Evolutionary conservation across 441 rosid genomes (phyloP), one percentile per base, ranked within the genome.

Genomic region (Pelargonium australe): DNA sequence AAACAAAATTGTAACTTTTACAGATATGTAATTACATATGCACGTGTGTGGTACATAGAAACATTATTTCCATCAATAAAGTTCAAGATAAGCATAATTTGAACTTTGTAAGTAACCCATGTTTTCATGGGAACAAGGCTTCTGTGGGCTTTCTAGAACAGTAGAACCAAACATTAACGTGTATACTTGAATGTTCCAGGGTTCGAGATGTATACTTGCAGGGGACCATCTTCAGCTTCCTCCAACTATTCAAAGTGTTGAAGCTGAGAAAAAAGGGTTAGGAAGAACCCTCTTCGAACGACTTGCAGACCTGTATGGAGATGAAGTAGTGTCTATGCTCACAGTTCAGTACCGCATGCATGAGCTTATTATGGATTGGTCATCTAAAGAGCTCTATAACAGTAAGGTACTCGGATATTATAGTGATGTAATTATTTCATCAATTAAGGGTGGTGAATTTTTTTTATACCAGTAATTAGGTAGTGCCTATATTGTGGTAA

Each of bases 151-250:
- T 23, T 60, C 31, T 60, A 10, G 37, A 20, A 60, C 64, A 5
- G n/a, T 60, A 10, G 37, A 20, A 60, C 64, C n/a, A 31, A 28
- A 63, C 65, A 37, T 5, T 37, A 37, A 37, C 41, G n/a, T 31
- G 9, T 34, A 63, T 12, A 57, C 19, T 68, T 72, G 44, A 12
- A 64, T 37, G 68, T 74, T 79, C 73, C 84, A 90, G 83, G 97
- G 97, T 53, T 83, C 97, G 65, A 82, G 96, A 79, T 91, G 99
- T 72, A 85, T 91, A 81, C 96, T 95, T 74, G 87, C 90, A 0
- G 99, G 99, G 68, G 97, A 95, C 72, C 97, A 95, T 85, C 95
- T 91, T 69, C 97, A 95, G 78, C 97, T 95, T 76, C 97, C 97
- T 58, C 99, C 99, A n/a, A 95, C 97, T 53, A 80, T 91, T 75